Evolutionary conservation across 176 grass and related monocot genomes (phyloP).

Genomic region (Coix lacrymajobi): DNA sequence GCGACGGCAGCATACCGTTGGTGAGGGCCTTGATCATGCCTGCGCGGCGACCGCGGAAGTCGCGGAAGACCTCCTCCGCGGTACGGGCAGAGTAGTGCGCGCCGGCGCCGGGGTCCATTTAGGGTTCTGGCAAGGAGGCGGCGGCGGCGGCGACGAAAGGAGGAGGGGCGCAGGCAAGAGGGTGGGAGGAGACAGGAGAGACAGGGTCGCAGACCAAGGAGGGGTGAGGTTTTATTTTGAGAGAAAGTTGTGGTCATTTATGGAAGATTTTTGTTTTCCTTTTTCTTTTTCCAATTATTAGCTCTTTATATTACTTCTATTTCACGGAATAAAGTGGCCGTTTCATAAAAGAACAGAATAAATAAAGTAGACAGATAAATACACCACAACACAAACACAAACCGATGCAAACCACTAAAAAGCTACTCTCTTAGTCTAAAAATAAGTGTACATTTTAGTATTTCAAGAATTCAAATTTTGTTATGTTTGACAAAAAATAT

Average conservation of each 20-base stretch:
- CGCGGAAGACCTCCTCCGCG: conserved; percentile 91
- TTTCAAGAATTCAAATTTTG: no score
- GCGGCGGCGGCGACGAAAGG: conserved; percentile 26
- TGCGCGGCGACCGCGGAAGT: conserved; percentile 80
- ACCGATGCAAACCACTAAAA: neutral
- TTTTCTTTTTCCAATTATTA: neutral
- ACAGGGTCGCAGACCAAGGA: conserved; percentile 22
- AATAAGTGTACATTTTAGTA: no score
- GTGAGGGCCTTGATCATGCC: conserved; percentile 98
- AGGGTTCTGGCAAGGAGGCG: conserved; percentile 33
- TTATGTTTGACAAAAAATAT: no score
- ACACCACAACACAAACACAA: neutral
- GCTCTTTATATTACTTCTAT: neutral
- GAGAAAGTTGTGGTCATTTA: conserved; percentile 9
- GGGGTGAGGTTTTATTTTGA: conserved; percentile 39
- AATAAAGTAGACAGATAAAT: no score
- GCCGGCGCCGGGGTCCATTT: conserved; percentile 71
- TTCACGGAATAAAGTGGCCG: neutral
- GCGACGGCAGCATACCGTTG: conserved; percentile 38
- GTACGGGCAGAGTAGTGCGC: conserved; percentile 59
- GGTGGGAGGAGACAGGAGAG: neutral
- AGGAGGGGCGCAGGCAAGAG: conserved; percentile 17
- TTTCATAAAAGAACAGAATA: neutral
- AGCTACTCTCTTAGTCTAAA: no score
- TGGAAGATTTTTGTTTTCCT: neutral